Conservation (phyloP, 805 yeast species). For the Lachancea lanzarotensis region DNA sequence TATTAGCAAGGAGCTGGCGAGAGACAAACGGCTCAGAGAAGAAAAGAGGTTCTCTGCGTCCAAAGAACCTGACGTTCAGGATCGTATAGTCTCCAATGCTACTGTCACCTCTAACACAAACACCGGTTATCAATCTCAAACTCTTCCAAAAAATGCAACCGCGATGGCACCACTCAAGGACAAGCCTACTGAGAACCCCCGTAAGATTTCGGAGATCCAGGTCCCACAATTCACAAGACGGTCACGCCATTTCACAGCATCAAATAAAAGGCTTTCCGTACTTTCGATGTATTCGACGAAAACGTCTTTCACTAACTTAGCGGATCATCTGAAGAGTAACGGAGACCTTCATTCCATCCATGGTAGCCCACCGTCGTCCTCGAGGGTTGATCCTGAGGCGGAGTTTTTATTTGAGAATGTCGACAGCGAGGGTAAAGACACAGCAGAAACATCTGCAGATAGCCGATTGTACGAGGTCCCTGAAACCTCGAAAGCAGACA, state of each 20-base stretch:
- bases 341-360: conserved; percentile 9
- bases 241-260: conserved; percentile 53
- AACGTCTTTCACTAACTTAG: conserved; percentile 55
- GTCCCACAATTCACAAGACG: conserved; percentile 68
- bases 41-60: background rate
- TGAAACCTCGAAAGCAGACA: conserved; percentile 8
- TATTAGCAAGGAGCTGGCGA: conserved; percentile 28
- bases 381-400: conserved; percentile 20
- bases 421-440: conserved; percentile 25
- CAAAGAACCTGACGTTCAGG: conserved; percentile 1
- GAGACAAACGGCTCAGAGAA: conserved; percentile 13
- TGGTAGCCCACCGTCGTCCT: conserved; percentile 13
- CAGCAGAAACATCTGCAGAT: conserved; percentile 11
- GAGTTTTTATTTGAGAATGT: conserved; percentile 27
- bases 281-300: conserved; percentile 64
- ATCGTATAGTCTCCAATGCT: conserved; percentile 3
- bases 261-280: conserved; percentile 65
- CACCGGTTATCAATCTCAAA: conserved; percentile 16
- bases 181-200: conserved; percentile 34
- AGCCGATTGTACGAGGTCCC: conserved; percentile 18
- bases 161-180: conserved; percentile 22
- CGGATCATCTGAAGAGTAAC: conserved; percentile 34
- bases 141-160: conserved; percentile 25
- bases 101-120: conserved; percentile 13
- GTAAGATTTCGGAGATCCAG: conserved; percentile 52